phyloP scores from a whole-genome alignment of 2,329 filamentous ascomycete genomes.

The Xylaria sp. region DNA sequence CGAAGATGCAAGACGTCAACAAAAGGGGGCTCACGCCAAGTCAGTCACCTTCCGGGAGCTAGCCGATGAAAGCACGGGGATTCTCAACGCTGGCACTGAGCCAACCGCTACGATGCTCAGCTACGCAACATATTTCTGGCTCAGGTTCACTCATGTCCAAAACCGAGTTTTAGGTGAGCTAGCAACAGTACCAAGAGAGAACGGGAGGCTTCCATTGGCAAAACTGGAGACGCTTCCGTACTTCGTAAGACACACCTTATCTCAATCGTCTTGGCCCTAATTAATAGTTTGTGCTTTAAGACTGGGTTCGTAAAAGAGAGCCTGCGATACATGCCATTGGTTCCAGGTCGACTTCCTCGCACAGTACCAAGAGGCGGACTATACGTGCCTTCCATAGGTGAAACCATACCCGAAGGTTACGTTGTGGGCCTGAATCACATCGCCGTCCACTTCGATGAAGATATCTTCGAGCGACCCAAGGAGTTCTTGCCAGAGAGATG shows the following conservation, averaged over 20 bases:
- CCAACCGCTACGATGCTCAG: conserved; percentile 6
- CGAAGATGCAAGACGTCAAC: background rate
- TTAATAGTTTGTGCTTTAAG: background rate
- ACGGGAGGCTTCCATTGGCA: conserved; percentile 1
- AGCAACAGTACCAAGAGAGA: background rate
- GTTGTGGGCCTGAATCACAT: background rate
- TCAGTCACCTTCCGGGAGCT: conserved; percentile 5
- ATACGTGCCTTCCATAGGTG: background rate
- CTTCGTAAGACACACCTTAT: conserved; percentile 1
- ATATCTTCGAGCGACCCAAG: background rate
- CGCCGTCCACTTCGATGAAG: background rate
- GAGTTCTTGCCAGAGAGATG: conserved; percentile 10
- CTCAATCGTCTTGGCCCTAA: too few relatives aligned
- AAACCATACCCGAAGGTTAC: conserved; percentile 9
- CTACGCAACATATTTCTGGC: conserved; percentile 9
- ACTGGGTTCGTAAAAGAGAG: conserved; percentile 13
- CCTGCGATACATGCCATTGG: background rate
- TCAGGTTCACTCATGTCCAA: conserved; percentile 4
- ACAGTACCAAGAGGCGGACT: conserved; percentile 9
- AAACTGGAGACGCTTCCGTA: conserved; percentile 15
- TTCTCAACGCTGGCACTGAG: conserved; percentile 15
- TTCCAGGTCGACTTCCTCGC: conserved; percentile 2
- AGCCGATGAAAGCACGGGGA: conserved; percentile 9
- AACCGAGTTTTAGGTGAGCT: conserved; percentile 1
- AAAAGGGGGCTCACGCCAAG: background rate